Evolutionary conservation across 2,329 filamentous ascomycete genomes (phyloP).

Genomic region (Apiospora saccharicola): DNA sequence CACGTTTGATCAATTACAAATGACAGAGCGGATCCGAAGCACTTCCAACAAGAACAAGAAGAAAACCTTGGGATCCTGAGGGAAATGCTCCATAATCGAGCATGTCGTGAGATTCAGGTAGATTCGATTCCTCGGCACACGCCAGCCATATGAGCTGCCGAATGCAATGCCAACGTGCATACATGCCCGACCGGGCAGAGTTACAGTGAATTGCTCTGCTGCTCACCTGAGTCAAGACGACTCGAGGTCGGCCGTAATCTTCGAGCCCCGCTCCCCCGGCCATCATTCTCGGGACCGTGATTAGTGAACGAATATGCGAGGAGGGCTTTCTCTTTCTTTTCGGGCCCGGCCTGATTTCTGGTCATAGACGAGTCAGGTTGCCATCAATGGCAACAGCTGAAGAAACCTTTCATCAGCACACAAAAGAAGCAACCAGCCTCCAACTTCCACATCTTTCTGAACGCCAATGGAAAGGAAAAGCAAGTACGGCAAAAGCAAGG

Average conservation of each 20-base stretch:
- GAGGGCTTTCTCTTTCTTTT: neutral
- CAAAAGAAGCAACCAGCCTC: neutral
- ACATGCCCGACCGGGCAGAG: neutral
- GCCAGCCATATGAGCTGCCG: neutral
- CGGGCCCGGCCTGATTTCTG: neutral
- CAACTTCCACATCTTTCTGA: neutral
- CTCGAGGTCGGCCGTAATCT: neutral
- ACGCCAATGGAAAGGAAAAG: neutral
- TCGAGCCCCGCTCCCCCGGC: neutral
- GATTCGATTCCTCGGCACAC: neutral
- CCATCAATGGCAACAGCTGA: neutral
- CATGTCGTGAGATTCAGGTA: neutral
- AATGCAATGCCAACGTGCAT: neutral
- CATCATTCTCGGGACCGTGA: neutral
- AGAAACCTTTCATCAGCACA: neutral
- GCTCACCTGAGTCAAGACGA: constrained; percentile 9
- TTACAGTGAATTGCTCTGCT: neutral
- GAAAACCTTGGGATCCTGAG: neutral
- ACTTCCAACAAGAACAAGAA: neutral
- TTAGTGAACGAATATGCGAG: neutral
- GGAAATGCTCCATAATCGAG: neutral
- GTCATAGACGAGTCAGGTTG: neutral
- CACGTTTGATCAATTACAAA: neutral
- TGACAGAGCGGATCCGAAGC: neutral
- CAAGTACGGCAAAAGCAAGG: neutral